These are phyloP conservation scores for Bipolaris gigantea DNA, from an alignment of 2,329 filamentous ascomycete genomes.

Conservation along the genomic window DNA sequence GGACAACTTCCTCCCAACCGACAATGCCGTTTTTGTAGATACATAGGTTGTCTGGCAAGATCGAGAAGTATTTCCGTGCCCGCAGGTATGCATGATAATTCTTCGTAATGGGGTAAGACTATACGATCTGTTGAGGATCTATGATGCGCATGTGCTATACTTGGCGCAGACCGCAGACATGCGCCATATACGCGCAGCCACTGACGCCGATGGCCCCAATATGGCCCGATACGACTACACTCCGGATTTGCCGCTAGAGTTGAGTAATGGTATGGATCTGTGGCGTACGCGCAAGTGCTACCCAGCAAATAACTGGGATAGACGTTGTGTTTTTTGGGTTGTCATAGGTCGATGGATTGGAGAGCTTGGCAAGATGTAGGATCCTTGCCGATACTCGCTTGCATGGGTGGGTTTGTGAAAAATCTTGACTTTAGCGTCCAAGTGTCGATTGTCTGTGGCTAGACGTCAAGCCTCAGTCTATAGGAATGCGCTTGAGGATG, in stretches of 20 bases:
- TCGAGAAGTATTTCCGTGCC: neutral
- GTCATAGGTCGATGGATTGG: neutral
- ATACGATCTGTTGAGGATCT: constrained; percentile 1
- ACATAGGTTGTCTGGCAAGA: neutral
- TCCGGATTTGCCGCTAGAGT: neutral
- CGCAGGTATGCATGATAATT: neutral
- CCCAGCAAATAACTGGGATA: neutral
- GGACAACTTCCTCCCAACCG: neutral
- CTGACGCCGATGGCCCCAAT: neutral
- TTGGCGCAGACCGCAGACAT: constrained; percentile 3
- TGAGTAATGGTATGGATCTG: neutral
- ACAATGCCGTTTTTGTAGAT: neutral
- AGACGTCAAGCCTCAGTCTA: neutral
- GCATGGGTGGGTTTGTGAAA: neutral
- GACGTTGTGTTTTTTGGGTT: neutral
- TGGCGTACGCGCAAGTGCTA: neutral
- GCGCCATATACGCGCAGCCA: constrained; percentile 2
- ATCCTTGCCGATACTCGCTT: neutral
- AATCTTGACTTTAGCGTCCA: too few relatives aligned
- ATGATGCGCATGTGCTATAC: neutral
- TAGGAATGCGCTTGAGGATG: neutral
- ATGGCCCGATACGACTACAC: neutral
- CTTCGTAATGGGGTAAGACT: neutral
- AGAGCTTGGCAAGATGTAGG: neutral
- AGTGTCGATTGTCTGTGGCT: too few relatives aligned